A percentile compares a stretch with the other conserved stretches of the same genome.
Conservation (phyloP, 2,329 filamentous ascomycete species). For the Xylariaceae sp. region DNA sequence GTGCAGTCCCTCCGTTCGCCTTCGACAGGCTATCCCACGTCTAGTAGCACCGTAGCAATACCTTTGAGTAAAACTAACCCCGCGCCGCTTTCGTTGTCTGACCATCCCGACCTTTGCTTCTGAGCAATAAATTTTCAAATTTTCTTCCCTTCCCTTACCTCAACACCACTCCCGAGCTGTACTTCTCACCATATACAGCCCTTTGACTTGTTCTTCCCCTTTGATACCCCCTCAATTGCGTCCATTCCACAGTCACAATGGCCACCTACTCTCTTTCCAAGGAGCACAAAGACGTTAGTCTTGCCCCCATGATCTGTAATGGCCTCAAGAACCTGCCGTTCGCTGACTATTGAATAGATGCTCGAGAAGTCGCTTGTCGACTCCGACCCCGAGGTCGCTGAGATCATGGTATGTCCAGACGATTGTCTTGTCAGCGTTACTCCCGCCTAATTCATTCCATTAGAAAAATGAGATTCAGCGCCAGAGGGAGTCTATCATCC, state of each 20-base stretch:
- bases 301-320: not conserved
- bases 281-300: constrained; percentile 35
- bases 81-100: too few species aligned
- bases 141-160: not conserved
- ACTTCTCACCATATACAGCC: not conserved
- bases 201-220: not conserved
- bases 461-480: constrained; percentile 91
- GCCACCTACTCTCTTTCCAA: constrained; percentile 36
- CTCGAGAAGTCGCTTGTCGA: constrained; percentile 93
- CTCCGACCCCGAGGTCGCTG: constrained; percentile 87
- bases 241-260: constrained; percentile 24
- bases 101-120: too few species aligned
- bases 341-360: constrained; percentile 55
- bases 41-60: too few species aligned
- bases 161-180: not conserved
- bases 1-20: too few species aligned
- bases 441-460: constrained; percentile 1
- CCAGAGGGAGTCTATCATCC: constrained; percentile 96
- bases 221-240: not conserved
- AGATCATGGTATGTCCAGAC: constrained; percentile 77
- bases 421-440: not conserved
- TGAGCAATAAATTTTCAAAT: not conserved
- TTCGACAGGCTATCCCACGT: too few species aligned
- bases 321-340: too few species aligned
- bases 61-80: too few species aligned